Evolutionary conservation across 805 yeast species (phyloP).

Genomic region (Candida multigemmis): DNA sequence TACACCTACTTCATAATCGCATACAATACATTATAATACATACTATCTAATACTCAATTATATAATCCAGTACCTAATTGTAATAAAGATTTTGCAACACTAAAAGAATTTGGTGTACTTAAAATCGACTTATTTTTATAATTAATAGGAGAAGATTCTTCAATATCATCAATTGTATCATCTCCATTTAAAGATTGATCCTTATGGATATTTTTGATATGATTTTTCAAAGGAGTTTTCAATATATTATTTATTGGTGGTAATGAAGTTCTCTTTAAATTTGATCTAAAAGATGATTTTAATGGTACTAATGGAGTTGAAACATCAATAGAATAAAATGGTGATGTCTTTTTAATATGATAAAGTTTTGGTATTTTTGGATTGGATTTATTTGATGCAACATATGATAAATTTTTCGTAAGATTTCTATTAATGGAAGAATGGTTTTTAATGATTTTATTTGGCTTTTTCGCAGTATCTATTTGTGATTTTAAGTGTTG

Average conservation of each 20-base stretch:
- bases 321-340: conserved; percentile 10
- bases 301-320: conserved; percentile 3
- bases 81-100: conserved; percentile 36
- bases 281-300: conserved; percentile 1
- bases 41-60: no score
- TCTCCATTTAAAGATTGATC: conserved; percentile 14
- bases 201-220: conserved; percentile 8
- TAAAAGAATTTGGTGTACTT: conserved; percentile 38
- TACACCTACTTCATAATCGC: no score
- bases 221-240: conserved; percentile 31
- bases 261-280: conserved; percentile 7
- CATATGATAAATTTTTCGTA: not conserved
- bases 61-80: conserved; percentile 24
- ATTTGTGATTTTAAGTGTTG: no score
- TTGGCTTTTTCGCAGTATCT: no score
- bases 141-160: conserved; percentile 28
- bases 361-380: conserved; percentile 17
- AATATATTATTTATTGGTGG: conserved; percentile 36
- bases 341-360: conserved; percentile 26
- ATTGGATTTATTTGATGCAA: not conserved
- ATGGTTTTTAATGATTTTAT: no score
- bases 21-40: no score
- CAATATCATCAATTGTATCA: conserved; percentile 10
- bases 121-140: conserved; percentile 18
- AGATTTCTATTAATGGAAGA: not conserved